phyloP scores from a whole-genome alignment of 345 rosid species.

The Lenwebbia sp. region DNA sequence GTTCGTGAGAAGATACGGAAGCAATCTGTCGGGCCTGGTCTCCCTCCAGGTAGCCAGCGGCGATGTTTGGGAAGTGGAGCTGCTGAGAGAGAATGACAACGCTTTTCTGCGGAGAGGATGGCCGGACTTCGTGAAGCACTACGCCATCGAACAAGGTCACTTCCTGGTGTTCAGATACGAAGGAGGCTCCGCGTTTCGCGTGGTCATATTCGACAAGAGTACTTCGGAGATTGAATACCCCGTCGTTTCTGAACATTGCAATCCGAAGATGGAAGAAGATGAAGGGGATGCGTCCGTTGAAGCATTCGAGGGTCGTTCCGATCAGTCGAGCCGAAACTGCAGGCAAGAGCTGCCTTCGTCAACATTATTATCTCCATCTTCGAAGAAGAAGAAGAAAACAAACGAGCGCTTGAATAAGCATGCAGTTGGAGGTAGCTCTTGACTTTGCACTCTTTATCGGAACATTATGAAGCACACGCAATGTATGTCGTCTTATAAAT shows the following conservation, averaged over 20 bases:
- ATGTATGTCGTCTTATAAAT: not conserved
- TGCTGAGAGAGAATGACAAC: not conserved
- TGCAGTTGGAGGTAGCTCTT: not conserved
- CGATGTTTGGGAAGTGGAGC: constrained; percentile 5
- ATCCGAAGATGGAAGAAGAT: not conserved
- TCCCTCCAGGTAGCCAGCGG: constrained; percentile 2
- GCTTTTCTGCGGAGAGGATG: constrained; percentile 3
- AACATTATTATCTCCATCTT: not conserved
- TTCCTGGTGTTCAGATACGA: not conserved
- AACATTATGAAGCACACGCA: not conserved
- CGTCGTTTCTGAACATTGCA: not conserved
- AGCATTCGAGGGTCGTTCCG: not conserved
- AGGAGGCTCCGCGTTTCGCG: not conserved
- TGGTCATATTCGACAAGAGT: constrained; percentile 2
- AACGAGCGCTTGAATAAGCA: not conserved
- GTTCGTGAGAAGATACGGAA: constrained; percentile 7
- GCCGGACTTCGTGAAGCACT: not conserved
- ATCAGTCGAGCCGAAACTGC: not conserved
- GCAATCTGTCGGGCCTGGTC: not conserved
- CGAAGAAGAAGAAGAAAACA: not conserved
- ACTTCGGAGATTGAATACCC: constrained; percentile 4
- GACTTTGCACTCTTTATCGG: not conserved
- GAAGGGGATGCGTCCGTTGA: not conserved
- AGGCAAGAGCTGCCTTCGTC: not conserved
- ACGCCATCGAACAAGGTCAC: constrained; percentile 1